phyloP scores from a whole-genome alignment of 2,329 filamentous ascomycete species.

The Colletotrichum orchidophilum region DNA sequence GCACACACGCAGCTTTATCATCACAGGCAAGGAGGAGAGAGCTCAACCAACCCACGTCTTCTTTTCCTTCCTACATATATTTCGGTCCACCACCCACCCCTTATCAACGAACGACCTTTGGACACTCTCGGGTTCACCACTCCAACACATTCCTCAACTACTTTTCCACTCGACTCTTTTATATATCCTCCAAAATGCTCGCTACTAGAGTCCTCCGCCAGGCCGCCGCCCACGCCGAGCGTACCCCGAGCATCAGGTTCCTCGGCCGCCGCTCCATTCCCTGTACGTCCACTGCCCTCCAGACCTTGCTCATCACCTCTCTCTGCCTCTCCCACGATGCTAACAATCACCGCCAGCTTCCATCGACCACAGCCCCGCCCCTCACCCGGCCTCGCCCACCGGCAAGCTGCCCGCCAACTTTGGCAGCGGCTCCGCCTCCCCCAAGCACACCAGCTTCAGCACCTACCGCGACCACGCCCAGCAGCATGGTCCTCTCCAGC shows the following conservation, averaged over 20 bases:
- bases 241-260: constrained; percentile 70
- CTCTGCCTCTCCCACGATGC: constrained; percentile 8
- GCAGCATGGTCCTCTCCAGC: constrained; percentile 79
- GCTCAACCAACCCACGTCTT: constrained; percentile 8
- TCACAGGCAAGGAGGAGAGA: constrained; percentile 31
- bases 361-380: constrained; percentile 77
- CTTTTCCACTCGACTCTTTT: neutral
- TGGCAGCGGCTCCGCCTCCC: constrained; percentile 44
- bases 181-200: constrained; percentile 54
- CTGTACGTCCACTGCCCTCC: constrained; percentile 51
- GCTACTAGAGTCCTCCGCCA: constrained; percentile 66
- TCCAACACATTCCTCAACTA: neutral
- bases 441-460: constrained; percentile 72
- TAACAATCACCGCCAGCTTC: constrained; percentile 59
- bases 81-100: neutral
- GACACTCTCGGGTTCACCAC: neutral
- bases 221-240: constrained; percentile 67
- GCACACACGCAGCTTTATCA: constrained; percentile 23
- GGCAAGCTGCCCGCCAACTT: constrained; percentile 68
- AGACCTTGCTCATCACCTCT: neutral
- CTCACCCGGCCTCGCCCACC: constrained; percentile 77
- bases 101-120: constrained; percentile 7
- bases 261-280: constrained; percentile 68
- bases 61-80: neutral
- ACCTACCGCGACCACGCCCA: constrained; percentile 81